Evolutionary conservation across 2,329 filamentous ascomycete genomes (phyloP), one percentile per base, ranked within the genome.

Genomic region (Lasiodiplodia gonubiensis): DNA sequence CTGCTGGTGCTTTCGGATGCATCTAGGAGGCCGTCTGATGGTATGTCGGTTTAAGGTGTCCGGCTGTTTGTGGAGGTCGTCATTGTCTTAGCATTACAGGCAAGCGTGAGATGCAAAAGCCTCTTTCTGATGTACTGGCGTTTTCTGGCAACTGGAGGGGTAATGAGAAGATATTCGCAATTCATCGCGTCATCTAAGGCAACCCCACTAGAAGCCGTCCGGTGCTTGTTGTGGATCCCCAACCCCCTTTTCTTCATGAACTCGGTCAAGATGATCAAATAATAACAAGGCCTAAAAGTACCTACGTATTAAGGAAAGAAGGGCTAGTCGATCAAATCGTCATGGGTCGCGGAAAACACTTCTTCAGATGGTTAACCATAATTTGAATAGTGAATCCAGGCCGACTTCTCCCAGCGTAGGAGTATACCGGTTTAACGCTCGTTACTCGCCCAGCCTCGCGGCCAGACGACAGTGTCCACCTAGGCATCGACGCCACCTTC

Each of bases 401-500:
- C 30, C 27, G 27, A 30, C 27, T 8, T 33, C 30, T 33, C 30
- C 30, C 7, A 33, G 30, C 30, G 7, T 2, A 33, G 30, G 30
- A 33, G 30, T 33, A 33, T 33, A 10, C 30, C 30, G 7, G 7
- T 33, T 8, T 8, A 33, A 33, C 30, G 30, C 8, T 33, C 30
- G 30, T 33, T 8, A 33, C 30, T 33, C 1, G 39, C n/a, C 3
- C 42, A 46, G 42, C 18, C 18, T 46, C 42, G n/a, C n/a, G 16
- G 18, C 39, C 6, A 18, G 14, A n/a, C 4, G 10, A 21, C 6
- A 33, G 30, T 33, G 30, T 33, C 10, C 30, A 8, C 42, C 51
- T 54, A 53, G 3, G 23, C 23, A 42, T 53, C 70, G 2, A 67
- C 74, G n/a, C 77, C 77, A 11, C 75, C 78, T 61, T 78, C 75